These are phyloP conservation scores for Leishmania martiniquensis DNA, from an alignment of 208 protist species.

Conservation along the genomic window DNA sequence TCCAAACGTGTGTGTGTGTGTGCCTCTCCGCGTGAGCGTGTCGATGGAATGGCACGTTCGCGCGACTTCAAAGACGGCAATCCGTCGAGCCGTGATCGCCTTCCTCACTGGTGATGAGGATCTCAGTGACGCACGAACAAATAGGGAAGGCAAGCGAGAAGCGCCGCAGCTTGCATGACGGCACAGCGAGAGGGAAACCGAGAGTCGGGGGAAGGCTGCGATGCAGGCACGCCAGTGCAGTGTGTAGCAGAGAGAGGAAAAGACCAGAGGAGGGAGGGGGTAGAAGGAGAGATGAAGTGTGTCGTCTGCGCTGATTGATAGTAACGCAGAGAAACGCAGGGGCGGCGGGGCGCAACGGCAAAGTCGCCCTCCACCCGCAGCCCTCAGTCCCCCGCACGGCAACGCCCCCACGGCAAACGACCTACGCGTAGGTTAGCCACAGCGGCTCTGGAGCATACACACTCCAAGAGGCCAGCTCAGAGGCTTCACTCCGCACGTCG, in stretches of 20 bases:
- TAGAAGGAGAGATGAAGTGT: neutral
- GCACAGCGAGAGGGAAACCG: neutral
- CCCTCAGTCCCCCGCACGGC: too few relatives aligned
- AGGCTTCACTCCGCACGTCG: neutral
- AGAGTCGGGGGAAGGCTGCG: neutral
- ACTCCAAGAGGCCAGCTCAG: neutral
- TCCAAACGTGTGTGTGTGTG: neutral
- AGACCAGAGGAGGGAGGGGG: neutral
- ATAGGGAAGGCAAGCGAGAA: neutral
- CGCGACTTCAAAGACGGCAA: neutral
- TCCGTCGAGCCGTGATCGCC: neutral
- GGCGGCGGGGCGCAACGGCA: neutral
- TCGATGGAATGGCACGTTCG: neutral
- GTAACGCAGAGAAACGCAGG: neutral
- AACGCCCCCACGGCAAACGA: neutral
- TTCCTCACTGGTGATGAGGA: neutral
- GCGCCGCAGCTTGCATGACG: neutral
- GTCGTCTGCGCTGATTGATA: neutral
- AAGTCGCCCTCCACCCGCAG: neutral
- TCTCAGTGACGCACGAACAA: neutral
- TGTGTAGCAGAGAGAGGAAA: neutral
- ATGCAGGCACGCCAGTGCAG: neutral
- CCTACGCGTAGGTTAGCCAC: neutral
- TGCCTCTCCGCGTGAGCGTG: neutral
- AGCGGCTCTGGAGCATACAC: neutral